Base-by-base conservation (phyloP, 148 eudicot species). In the Rhododendron simsii region DNA sequence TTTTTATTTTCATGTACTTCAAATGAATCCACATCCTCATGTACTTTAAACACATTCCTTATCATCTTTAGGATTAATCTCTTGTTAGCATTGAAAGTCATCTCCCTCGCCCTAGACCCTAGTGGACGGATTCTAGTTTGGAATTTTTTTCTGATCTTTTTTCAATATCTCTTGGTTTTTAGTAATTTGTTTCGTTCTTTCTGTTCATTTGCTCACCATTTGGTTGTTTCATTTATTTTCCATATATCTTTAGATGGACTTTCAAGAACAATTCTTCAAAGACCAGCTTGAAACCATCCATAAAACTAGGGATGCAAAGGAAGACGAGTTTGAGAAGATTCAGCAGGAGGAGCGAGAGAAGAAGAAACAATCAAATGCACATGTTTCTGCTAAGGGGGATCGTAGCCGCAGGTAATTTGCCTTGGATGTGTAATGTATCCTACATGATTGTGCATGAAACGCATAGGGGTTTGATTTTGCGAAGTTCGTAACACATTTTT, bases 271-370 rank as follows among this genome's bases (percentile, higher is more conserved):
- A 23, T 94, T 92, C 85, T 94, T 91, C 83, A 90, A 89, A 84
- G 94, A 93, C 30, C 95, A 94, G 89, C 92, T 93, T 41, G 85
- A 88, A 44, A 80, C 71, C 26, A 90, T 94, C 28, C 92, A 91
- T 21, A 93, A 92, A 63, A 90, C 89, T n/a, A 90, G 94, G 45
- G 67, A 78, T 79, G 91, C 78, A 0, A 95, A 91, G 88, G 98
- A 95, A 88, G 92, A 91, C 16, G 41, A 83, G 0, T 96, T 96
- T 83, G 98, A 96, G 85, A 93, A 88, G 86, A 76, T 88, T 37
- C 96, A 94, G 87, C 95, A 92, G 81, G 87, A 89, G 61, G 87
- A 92, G 81, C 89, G 95, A 21, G 90, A 88, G 86, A 91, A 91
- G 82, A 84, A 93, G 13, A 91, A 92, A 39, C 91, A 85, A 12